Conservation (phyloP, 192 early-diverging fungal species). For the Endogone sp. region DNA sequence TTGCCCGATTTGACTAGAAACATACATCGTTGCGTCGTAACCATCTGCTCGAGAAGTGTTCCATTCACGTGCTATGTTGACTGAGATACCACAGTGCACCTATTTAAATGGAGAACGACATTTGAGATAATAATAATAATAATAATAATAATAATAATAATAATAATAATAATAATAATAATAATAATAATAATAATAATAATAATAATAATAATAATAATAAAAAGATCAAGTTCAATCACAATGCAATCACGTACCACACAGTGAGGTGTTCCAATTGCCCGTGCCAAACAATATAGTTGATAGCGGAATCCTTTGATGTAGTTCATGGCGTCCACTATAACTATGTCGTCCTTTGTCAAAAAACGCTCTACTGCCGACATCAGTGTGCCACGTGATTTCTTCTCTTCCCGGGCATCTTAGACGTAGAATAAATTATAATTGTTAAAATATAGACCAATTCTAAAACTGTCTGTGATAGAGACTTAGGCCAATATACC, state of each 20-base stretch:
- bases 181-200: too few relatives aligned
- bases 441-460: too few relatives aligned
- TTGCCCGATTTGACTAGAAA: too few relatives aligned
- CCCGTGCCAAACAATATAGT: conserved; percentile 85
- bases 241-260: conserved; percentile 59
- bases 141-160: too few relatives aligned
- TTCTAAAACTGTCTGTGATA: too few relatives aligned
- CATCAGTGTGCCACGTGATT: conserved; percentile 75
- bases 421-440: conserved; percentile 28
- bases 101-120: conserved; percentile 13
- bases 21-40: conserved; percentile 39
- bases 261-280: conserved; percentile 84
- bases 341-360: conserved; percentile 81
- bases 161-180: too few relatives aligned
- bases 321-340: conserved; percentile 95
- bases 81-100: conserved; percentile 62
- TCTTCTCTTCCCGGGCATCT: conserved; percentile 74
- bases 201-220: too few relatives aligned
- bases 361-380: conserved; percentile 88
- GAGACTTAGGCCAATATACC: conserved; percentile 41
- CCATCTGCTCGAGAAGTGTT: conserved; percentile 43
- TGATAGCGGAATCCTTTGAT: conserved; percentile 99
- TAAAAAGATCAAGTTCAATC: not conserved
- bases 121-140: too few relatives aligned
- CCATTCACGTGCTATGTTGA: conserved; percentile 47